Percentiles rank a stretch among this genome's conserved stretches.
Conservation (phyloP, 352 stramenopile species). For the Albugo candida region DNA sequence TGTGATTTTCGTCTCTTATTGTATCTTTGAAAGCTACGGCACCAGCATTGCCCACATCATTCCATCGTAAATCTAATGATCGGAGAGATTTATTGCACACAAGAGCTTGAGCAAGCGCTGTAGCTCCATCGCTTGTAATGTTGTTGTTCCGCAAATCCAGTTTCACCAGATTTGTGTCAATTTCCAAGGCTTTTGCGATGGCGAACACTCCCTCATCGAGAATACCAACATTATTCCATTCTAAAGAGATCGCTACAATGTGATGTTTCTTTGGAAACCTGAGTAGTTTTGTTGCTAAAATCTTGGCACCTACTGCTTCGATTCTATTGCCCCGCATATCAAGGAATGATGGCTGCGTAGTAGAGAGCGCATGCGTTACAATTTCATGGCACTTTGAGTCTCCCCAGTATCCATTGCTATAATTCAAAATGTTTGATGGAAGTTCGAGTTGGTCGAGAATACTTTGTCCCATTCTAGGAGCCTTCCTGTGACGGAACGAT, state of each 20-base stretch:
- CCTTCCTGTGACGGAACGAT: too few species aligned
- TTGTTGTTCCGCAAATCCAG: constrained; percentile 78
- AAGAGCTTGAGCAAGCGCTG: constrained; percentile 32
- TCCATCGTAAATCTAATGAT: constrained; percentile 65
- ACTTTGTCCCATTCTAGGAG: too few species aligned
- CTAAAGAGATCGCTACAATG: constrained; percentile 36
- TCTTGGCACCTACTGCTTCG: constrained; percentile 25
- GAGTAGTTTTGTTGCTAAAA: constrained; percentile 29
- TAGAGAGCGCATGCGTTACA: constrained; percentile 20
- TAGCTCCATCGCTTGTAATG: constrained; percentile 46
- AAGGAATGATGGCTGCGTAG: constrained; percentile 19
- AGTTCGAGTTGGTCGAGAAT: too few species aligned
- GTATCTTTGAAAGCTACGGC: constrained; percentile 47
- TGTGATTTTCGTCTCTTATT: constrained; percentile 38
- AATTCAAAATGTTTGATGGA: constrained; percentile 21
- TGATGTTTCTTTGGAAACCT: constrained; percentile 15
- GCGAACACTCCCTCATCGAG: constrained; percentile 48
- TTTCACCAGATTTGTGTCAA: constrained; percentile 34
- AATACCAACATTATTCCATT: constrained; percentile 75
- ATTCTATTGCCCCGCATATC: constrained; percentile 66
- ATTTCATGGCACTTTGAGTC: constrained; percentile 48
- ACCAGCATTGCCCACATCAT: constrained; percentile 54
- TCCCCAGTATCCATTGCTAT: constrained; percentile 49
- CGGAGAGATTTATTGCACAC: constrained; percentile 37
- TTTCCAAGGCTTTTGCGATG: constrained; percentile 31